Evolutionary conservation across 306 rosid species (phyloP).

Genomic region (Vigna nakashimae): DNA sequence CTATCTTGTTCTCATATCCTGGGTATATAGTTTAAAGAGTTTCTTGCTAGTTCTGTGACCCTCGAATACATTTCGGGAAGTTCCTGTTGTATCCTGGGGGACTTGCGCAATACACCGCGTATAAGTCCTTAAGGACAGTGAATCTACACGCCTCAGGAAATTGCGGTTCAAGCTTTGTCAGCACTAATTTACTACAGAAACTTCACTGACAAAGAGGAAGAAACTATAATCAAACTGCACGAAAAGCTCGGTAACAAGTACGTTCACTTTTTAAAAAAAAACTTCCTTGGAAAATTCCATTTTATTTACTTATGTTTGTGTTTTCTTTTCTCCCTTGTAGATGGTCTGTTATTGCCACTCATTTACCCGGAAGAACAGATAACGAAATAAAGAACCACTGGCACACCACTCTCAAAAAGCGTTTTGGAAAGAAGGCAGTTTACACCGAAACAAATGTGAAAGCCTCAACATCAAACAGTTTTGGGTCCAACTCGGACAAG

Average conservation of each 20-base stretch:
- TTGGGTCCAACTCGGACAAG: background rate
- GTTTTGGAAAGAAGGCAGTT: background rate
- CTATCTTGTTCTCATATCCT: no score
- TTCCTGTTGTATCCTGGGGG: no score
- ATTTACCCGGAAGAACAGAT: conserved; percentile 50
- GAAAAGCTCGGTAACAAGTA: conserved; percentile 43
- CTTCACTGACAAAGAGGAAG: conserved; percentile 41
- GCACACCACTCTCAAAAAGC: conserved; percentile 46
- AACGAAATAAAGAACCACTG: conserved; percentile 50
- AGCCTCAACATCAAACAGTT: background rate
- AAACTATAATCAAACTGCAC: conserved; percentile 34
- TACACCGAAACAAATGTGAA: background rate
- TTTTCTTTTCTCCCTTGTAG: conserved; percentile 23
- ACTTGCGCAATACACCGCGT: no score
- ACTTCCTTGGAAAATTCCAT: no score
- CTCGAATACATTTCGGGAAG: no score
- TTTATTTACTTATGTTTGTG: background rate
- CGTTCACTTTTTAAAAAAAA: background rate
- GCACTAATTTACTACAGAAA: no score
- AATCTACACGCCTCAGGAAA: no score
- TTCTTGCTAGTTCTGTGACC: no score
- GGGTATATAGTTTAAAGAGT: no score
- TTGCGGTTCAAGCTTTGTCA: no score
- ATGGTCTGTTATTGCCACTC: conserved; percentile 46
- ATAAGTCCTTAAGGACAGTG: no score